Evolutionary conservation across 768 basidiomycete species (phyloP).

Genomic region (Tylopilus subfusipes): DNA sequence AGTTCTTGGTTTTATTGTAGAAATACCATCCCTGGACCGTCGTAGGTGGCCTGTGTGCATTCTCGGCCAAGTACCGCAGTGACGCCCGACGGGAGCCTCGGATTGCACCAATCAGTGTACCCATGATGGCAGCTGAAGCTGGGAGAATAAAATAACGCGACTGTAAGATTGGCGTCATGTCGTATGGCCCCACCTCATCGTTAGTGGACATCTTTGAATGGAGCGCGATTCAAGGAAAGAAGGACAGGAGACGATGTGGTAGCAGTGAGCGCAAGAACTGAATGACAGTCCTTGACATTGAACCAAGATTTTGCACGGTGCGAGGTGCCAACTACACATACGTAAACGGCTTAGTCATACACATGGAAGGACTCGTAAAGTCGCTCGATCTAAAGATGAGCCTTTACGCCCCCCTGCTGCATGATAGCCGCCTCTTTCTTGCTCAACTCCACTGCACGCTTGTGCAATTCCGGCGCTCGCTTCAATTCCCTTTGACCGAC

Average conservation of each 20-base stretch:
- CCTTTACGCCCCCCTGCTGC: slow-evolving; percentile 57
- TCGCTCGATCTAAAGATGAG: slow-evolving; percentile 40
- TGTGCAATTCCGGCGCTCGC: slow-evolving; percentile 60
- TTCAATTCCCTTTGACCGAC: slow-evolving; percentile 87
- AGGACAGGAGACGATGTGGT: neutral
- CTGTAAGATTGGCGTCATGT: slow-evolving; percentile 29
- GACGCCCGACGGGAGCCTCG: slow-evolving; percentile 69
- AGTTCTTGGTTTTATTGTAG: slow-evolving; percentile 96
- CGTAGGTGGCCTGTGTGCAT: slow-evolving; percentile 80
- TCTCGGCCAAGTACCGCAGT: slow-evolving; percentile 86
- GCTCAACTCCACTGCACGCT: slow-evolving; percentile 51
- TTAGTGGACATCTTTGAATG: slow-evolving; percentile 17
- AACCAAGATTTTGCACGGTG: too few species aligned
- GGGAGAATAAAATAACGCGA: slow-evolving; percentile 62
- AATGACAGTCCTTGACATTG: too few species aligned
- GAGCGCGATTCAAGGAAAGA: neutral
- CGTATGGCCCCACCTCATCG: slow-evolving; percentile 19
- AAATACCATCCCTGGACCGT: slow-evolving; percentile 93
- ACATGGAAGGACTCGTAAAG: neutral
- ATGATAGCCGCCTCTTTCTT: slow-evolving; percentile 61
- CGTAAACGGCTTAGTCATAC: too few species aligned
- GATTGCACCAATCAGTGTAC: slow-evolving; percentile 67
- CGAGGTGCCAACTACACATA: too few species aligned
- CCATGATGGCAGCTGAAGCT: slow-evolving; percentile 54
- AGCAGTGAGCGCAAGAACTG: too few species aligned